phyloP scores from a whole-genome alignment of 176 grass and related monocot species.

The Aegilops longissima region DNA sequence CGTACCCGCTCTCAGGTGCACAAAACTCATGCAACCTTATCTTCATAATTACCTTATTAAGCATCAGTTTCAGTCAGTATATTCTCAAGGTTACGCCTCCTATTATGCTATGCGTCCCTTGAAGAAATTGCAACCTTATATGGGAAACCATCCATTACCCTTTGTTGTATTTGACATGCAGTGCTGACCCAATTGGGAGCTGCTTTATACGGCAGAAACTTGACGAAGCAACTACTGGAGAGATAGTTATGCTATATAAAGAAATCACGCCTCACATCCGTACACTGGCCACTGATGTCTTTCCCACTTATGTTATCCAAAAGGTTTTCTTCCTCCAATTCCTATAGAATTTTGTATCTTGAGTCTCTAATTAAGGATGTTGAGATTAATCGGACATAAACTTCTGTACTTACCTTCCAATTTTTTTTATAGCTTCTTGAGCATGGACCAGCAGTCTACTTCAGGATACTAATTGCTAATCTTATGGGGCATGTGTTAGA shows the following conservation, averaged over 20 bases:
- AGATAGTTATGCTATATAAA: constrained; percentile 43
- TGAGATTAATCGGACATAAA: background rate
- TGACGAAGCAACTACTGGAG: constrained; percentile 32
- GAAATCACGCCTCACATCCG: constrained; percentile 31
- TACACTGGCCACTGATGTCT: constrained; percentile 29
- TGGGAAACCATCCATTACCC: background rate
- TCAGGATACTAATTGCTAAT: constrained; percentile 30
- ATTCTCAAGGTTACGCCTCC: background rate
- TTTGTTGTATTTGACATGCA: constrained; percentile 16
- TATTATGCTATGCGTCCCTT: background rate
- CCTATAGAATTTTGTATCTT: background rate
- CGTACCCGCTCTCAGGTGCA: constrained; percentile 42
- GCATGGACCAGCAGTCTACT: constrained; percentile 30
- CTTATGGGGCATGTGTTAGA: constrained; percentile 37
- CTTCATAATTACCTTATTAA: background rate
- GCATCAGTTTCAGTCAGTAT: background rate
- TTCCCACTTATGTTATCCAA: constrained; percentile 52
- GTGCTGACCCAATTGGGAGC: constrained; percentile 30
- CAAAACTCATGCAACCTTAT: background rate
- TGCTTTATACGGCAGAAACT: constrained; percentile 37
- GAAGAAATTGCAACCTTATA: background rate
- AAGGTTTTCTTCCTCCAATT: constrained; percentile 41
- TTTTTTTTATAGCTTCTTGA: constrained; percentile 48
- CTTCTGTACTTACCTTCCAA: background rate
- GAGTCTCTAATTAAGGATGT: background rate